Conservation (phyloP, 352 stramenopile genomes). For the Globisporangium nagaii region DNA sequence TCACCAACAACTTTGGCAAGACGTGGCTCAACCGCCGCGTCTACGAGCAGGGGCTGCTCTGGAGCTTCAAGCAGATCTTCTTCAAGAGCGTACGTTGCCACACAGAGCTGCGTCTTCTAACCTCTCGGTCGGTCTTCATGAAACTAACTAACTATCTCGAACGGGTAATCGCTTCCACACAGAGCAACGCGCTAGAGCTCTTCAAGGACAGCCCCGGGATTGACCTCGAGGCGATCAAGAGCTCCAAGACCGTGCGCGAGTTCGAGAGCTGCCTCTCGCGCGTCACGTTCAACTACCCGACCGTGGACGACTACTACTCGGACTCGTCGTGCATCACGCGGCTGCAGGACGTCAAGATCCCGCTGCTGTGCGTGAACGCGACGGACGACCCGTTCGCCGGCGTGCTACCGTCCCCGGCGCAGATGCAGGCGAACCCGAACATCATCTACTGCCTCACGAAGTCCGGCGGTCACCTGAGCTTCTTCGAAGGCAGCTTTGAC, state of each 20-base stretch:
- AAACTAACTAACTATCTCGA: no score
- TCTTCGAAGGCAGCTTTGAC: slow-evolving; percentile 37
- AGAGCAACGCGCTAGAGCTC: slow-evolving; percentile 46
- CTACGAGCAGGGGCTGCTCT: slow-evolving; percentile 54
- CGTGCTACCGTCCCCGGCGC: slow-evolving; percentile 19
- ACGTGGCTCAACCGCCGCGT: slow-evolving; percentile 52
- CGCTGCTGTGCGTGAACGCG: slow-evolving; percentile 60
- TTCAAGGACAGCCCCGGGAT: slow-evolving; percentile 37
- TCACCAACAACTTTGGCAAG: slow-evolving; percentile 34
- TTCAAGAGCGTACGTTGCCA: slow-evolving; percentile 39
- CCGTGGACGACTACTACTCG: slow-evolving; percentile 50
- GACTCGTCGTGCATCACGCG: slow-evolving; percentile 40
- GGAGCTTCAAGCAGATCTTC: slow-evolving; percentile 57
- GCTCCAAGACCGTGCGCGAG: slow-evolving; percentile 31
- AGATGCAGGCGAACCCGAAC: slow-evolving; percentile 41
- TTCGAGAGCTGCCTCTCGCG: slow-evolving; percentile 68
- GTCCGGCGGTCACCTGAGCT: slow-evolving; percentile 58
- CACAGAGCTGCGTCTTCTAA: no score
- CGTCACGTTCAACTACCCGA: slow-evolving; percentile 49
- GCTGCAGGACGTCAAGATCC: slow-evolving; percentile 32
- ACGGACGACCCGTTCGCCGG: slow-evolving; percentile 59
- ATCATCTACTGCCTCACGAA: slow-evolving; percentile 65
- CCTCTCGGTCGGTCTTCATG: no score
- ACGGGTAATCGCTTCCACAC: no score
- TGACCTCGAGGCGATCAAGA: slow-evolving; percentile 33